Conservation (phyloP, 345 rosid genomes). For the Hypericum perforatum region DNA sequence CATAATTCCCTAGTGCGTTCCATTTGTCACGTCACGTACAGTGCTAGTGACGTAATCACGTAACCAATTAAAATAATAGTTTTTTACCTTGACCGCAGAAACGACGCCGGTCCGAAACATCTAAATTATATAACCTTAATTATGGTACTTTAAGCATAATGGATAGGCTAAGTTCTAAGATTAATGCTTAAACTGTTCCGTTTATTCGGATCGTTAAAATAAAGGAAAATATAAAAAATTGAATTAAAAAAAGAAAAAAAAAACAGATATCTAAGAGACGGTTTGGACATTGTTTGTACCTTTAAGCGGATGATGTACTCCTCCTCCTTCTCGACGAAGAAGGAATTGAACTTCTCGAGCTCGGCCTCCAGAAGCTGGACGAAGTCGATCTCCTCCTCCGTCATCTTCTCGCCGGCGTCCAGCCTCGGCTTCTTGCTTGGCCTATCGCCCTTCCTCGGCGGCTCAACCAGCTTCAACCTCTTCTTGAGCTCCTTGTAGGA, state of each 20-base stretch:
- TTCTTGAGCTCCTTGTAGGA: conserved; percentile 95
- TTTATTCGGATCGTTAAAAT: too few species aligned
- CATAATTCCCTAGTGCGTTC: conserved; percentile 7
- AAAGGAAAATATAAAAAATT: too few species aligned
- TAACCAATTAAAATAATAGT: too few species aligned
- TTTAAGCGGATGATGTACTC: conserved; percentile 86
- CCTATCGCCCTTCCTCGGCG: conserved; percentile 31
- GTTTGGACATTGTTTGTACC: conserved; percentile 27
- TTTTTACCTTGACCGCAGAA: too few species aligned
- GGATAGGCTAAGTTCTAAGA: too few species aligned
- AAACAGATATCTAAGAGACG: neutral
- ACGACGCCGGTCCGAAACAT: too few species aligned
- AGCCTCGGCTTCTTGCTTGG: conserved; percentile 47
- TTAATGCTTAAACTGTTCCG: too few species aligned
- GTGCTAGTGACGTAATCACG: conserved; percentile 2
- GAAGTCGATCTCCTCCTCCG: conserved; percentile 65
- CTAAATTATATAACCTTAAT: too few species aligned
- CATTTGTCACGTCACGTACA: neutral
- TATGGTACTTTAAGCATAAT: too few species aligned
- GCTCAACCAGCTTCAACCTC: conserved; percentile 61
- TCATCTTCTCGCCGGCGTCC: conserved; percentile 27
- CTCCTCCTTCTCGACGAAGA: conserved; percentile 94
- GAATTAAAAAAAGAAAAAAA: neutral
- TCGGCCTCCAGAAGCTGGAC: conserved; percentile 61
- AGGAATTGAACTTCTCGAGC: conserved; percentile 80